Evolutionary conservation across 116 monocot species (phyloP).

Genomic region (Cymodocea nodosa): DNA sequence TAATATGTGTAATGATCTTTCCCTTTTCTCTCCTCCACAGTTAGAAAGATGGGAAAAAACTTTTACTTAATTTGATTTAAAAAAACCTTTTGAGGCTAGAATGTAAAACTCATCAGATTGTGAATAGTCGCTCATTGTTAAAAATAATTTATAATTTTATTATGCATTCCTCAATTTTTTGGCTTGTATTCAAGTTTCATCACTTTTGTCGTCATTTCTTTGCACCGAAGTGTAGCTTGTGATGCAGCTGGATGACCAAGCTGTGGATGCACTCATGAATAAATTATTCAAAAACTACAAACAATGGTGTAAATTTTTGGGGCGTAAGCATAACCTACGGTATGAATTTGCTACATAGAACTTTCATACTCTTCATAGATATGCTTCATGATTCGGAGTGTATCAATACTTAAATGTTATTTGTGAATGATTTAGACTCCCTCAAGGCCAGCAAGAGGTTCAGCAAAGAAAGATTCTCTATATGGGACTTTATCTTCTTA

Average conservation of each 20-base stretch:
- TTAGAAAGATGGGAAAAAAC: too few relatives aligned
- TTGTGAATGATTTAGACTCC: constrained; percentile 37
- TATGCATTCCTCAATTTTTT: too few relatives aligned
- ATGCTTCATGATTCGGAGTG: neutral
- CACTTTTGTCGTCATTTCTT: neutral
- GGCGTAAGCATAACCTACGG: constrained; percentile 77
- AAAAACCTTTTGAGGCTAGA: too few relatives aligned
- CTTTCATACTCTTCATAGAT: neutral
- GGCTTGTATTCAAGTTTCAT: neutral
- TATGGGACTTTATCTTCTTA: constrained; percentile 90
- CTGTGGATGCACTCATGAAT: constrained; percentile 77
- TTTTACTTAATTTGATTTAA: too few relatives aligned
- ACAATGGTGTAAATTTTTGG: constrained; percentile 95
- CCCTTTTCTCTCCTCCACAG: too few relatives aligned
- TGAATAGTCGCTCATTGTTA: too few relatives aligned
- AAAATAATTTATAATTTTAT: too few relatives aligned
- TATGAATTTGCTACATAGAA: constrained; percentile 6
- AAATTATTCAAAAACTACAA: constrained; percentile 93
- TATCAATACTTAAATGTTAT: too few relatives aligned
- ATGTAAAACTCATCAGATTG: too few relatives aligned
- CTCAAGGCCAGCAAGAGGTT: constrained; percentile 74
- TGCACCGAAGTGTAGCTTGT: neutral
- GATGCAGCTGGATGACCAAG: constrained; percentile 74
- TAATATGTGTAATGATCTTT: too few relatives aligned
- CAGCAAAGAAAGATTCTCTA: constrained; percentile 92